These are phyloP conservation scores for Arthrobotrys sphaeroides DNA, from an alignment of 2,329 filamentous ascomycete genomes.

Conservation along the genomic window DNA sequence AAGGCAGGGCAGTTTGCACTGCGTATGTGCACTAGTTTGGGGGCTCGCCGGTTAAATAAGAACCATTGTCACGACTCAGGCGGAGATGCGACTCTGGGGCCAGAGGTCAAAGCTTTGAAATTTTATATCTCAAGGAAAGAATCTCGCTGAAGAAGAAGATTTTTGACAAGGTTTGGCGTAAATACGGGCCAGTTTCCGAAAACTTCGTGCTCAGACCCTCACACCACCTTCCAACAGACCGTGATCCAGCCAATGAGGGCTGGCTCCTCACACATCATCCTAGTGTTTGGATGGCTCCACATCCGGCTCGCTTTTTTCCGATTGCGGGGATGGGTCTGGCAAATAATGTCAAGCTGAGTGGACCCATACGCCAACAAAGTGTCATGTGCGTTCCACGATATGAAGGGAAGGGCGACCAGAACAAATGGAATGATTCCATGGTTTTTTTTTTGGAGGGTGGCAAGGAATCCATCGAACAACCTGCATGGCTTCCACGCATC, in stretches of 20 bases:
- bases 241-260: constrained; percentile 3
- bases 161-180: constrained; percentile 45
- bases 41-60: constrained; percentile 48
- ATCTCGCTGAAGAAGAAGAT: constrained; percentile 12
- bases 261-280: constrained; percentile 25
- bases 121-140: constrained; percentile 45
- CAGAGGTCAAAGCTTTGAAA: constrained; percentile 48
- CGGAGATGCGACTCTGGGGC: constrained; percentile 10
- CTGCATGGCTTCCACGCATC: constrained; percentile 54
- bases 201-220: constrained; percentile 39
- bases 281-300: constrained; percentile 38
- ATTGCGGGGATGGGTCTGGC: constrained; percentile 47
- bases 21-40: background rate
- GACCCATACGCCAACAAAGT: constrained; percentile 16
- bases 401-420: constrained; percentile 26
- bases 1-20: background rate
- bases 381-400: constrained; percentile 51
- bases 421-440: constrained; percentile 43
- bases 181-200: constrained; percentile 53
- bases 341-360: constrained; percentile 35
- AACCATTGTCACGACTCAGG: constrained; percentile 31
- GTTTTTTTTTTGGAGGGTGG: constrained; percentile 40
- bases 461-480: constrained; percentile 50
- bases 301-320: constrained; percentile 54
- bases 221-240: constrained; percentile 7